Evolutionary conservation across 352 stramenopile species (phyloP).

Genomic region (Globisporangium uncinulatum): DNA sequence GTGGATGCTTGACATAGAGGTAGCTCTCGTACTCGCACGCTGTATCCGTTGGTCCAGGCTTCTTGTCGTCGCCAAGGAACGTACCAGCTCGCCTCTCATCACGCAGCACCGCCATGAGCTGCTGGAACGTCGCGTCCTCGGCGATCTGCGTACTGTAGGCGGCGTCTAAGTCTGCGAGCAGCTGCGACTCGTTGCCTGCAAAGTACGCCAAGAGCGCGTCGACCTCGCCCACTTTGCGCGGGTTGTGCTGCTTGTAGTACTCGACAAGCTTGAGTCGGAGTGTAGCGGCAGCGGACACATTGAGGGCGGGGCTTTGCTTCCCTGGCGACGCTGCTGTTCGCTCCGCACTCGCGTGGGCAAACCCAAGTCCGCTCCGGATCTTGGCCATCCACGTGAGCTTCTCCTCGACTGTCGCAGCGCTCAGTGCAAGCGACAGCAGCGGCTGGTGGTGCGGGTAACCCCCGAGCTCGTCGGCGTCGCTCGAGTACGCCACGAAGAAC

Average conservation of each 20-base stretch:
- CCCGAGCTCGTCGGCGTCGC: background rate
- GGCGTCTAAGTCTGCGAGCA: conserved; percentile 53
- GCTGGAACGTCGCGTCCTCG: conserved; percentile 22
- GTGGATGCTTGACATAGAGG: conserved; percentile 34
- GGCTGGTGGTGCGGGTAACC: background rate
- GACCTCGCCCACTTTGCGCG: conserved; percentile 83
- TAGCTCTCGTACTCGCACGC: conserved; percentile 24
- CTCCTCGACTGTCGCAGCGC: conserved; percentile 29
- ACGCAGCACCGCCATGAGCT: conserved; percentile 14
- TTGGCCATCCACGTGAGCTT: conserved; percentile 54
- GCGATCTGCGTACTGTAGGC: conserved; percentile 48
- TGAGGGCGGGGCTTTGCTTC: background rate
- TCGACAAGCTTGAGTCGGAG: conserved; percentile 55
- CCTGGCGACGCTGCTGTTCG: background rate
- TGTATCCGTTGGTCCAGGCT: too few species aligned
- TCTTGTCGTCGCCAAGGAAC: too few species aligned
- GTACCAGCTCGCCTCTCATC: background rate
- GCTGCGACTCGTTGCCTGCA: conserved; percentile 39
- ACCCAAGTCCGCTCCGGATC: conserved; percentile 34
- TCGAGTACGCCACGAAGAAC: conserved; percentile 14
- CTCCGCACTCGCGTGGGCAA: conserved; percentile 17
- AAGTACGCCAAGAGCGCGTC: conserved; percentile 63
- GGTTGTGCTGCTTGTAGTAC: conserved; percentile 91
- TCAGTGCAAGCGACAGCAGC: conserved; percentile 23
- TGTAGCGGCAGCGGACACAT: background rate